Evolutionary conservation across 1,284 basidiomycete genomes (phyloP).

Genomic region (Apiotrichum domesticum): DNA sequence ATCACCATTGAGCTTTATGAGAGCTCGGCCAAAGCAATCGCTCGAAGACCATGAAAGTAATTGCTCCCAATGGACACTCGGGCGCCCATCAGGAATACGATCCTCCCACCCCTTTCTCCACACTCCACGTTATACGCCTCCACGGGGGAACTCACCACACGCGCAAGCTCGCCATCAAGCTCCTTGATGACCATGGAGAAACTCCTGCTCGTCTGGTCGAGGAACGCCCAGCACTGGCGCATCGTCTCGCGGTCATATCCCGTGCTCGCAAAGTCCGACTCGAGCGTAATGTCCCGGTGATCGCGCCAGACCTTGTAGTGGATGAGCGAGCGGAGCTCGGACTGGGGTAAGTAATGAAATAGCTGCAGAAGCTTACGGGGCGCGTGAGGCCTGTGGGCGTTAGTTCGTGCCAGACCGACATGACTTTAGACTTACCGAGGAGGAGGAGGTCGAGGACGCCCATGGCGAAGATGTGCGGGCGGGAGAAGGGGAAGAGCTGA

Average conservation of each 20-base stretch:
- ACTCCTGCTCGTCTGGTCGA: slow-evolving; percentile 82
- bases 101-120: too few species aligned
- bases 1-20: too few species aligned
- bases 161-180: slow-evolving; percentile 86
- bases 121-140: too few species aligned
- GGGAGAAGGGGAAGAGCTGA: too few species aligned
- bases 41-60: too few species aligned
- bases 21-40: too few species aligned
- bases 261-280: slow-evolving; percentile 61
- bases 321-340: slow-evolving; percentile 69
- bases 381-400: slow-evolving; percentile 26
- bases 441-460: slow-evolving; percentile 26
- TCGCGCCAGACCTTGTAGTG: slow-evolving; percentile 76
- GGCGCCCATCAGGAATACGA: too few species aligned
- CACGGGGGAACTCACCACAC: slow-evolving; percentile 56
- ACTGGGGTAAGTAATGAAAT: slow-evolving; percentile 46
- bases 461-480: slow-evolving; percentile 17
- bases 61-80: too few species aligned
- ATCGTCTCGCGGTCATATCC: slow-evolving; percentile 79
- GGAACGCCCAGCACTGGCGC: slow-evolving; percentile 82
- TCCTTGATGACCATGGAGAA: slow-evolving; percentile 96
- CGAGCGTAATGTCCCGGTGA: slow-evolving; percentile 66
- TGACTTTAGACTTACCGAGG: slow-evolving; percentile 24
- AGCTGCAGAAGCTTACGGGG: slow-evolving; percentile 22
- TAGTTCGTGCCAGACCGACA: slow-evolving; percentile 1